Conservation (phyloP, 2,329 filamentous ascomycete species). For the Dactylonectria estremocensis region DNA sequence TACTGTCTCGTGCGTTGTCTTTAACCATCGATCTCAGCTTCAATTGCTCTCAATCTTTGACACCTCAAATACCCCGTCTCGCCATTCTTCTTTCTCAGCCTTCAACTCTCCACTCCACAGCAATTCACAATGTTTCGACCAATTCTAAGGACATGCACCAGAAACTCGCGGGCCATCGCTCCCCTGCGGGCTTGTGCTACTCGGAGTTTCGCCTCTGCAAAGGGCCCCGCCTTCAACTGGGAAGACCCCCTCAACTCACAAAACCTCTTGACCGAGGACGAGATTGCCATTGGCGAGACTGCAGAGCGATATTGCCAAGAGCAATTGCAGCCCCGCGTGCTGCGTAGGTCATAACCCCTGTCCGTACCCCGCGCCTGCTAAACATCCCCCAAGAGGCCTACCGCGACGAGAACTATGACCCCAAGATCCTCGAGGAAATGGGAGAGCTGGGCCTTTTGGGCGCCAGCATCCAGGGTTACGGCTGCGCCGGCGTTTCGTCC, state of each 20-base stretch:
- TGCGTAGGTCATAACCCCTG: slow-evolving; percentile 71
- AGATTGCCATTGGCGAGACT: slow-evolving; percentile 89
- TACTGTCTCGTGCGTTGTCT: slow-evolving; percentile 37
- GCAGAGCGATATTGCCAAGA: slow-evolving; percentile 97
- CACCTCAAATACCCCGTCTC: slow-evolving; percentile 11
- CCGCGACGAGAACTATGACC: slow-evolving; percentile 87
- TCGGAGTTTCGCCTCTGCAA: slow-evolving; percentile 56
- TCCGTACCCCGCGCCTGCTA: slow-evolving; percentile 11
- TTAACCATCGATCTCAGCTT: slow-evolving; percentile 33
- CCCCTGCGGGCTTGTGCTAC: slow-evolving; percentile 47
- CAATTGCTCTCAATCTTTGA: slow-evolving; percentile 16
- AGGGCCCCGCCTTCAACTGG: slow-evolving; percentile 80
- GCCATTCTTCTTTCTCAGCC: background rate
- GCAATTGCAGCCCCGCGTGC: slow-evolving; percentile 84
- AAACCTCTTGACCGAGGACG: slow-evolving; percentile 89
- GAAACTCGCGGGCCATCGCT: slow-evolving; percentile 44
- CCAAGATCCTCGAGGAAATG: slow-evolving; percentile 91
- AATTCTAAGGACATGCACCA: slow-evolving; percentile 49
- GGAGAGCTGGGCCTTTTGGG: slow-evolving; percentile 91
- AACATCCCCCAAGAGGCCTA: slow-evolving; percentile 76
- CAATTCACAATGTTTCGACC: slow-evolving; percentile 50
- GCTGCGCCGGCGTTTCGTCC: slow-evolving; percentile 88
- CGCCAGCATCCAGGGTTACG: slow-evolving; percentile 89
- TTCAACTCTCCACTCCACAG: slow-evolving; percentile 11
- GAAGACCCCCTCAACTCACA: slow-evolving; percentile 86